phyloP scores from a whole-genome alignment of 2,329 filamentous ascomycete species.

The Blastomyces silverae region DNA sequence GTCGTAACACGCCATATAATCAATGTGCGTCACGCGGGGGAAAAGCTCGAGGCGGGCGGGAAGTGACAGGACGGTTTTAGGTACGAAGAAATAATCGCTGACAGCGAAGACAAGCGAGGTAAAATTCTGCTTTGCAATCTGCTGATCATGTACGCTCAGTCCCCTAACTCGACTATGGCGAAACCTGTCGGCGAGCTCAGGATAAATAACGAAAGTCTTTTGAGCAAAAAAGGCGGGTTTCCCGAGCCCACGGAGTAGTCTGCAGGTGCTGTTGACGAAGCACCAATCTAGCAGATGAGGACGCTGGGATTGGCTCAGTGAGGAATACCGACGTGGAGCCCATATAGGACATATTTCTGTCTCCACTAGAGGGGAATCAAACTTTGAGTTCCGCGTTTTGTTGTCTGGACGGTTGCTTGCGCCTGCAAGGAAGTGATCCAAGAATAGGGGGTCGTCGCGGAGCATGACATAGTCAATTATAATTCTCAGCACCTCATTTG shows the following conservation, averaged over 20 bases:
- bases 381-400: neutral
- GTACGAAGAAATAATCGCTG: neutral
- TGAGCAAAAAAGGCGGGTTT: slow-evolving; percentile 8
- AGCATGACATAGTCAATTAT: slow-evolving; percentile 8
- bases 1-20: neutral
- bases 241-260: neutral
- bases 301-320: neutral
- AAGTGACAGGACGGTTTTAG: neutral
- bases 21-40: neutral
- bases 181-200: neutral
- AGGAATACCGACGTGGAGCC: neutral
- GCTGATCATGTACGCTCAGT: neutral
- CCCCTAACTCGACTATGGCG: neutral
- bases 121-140: neutral
- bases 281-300: slow-evolving; percentile 1
- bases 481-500: neutral
- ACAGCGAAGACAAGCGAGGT: neutral
- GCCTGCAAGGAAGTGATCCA: neutral
- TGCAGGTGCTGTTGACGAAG: slow-evolving; percentile 9
- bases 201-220: neutral
- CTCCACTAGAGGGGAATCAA: neutral
- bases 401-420: neutral
- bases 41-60: neutral
- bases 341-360: neutral
- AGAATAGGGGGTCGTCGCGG: slow-evolving; percentile 1